These are phyloP conservation scores for Peribolospora kevripleyi DNA, from an alignment of 768 basidiomycete genomes.

Conservation along the genomic window DNA sequence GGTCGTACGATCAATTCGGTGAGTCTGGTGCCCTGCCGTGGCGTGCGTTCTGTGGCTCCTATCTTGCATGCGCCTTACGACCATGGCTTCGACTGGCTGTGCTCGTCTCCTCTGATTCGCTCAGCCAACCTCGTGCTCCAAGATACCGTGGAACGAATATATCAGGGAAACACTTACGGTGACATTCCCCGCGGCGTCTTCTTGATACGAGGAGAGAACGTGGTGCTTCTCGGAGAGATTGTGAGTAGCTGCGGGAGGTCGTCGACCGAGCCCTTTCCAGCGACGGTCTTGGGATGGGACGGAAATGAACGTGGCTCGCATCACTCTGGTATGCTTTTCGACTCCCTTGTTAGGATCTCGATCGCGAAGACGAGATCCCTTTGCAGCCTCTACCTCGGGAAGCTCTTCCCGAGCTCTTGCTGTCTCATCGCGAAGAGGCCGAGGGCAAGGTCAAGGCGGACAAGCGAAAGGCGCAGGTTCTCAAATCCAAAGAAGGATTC, in stretches of 20 bases:
- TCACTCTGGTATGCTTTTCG: no score
- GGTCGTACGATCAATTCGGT: conserved; percentile 99
- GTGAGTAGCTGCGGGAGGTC: conserved; percentile 29
- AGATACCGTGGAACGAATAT: conserved; percentile 83
- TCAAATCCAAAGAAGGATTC: no score
- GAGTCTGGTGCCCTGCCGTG: conserved; percentile 14
- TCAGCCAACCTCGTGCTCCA: conserved; percentile 91
- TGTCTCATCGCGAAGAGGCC: no score
- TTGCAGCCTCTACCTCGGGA: no score
- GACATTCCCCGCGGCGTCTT: conserved; percentile 73
- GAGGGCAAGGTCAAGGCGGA: no score
- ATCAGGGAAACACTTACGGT: conserved; percentile 55
- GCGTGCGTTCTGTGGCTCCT: background rate
- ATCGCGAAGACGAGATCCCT: no score
- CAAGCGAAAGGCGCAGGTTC: no score
- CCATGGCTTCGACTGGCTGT: background rate
- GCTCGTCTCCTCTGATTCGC: background rate
- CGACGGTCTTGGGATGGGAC: background rate
- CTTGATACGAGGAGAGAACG: conserved; percentile 93
- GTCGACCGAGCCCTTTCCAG: background rate
- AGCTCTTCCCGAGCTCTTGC: no score
- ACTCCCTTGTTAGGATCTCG: no score
- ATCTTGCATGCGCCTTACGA: background rate
- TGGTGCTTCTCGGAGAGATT: conserved; percentile 86
- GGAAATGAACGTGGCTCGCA: no score